These are phyloP conservation scores for Melocanna baccifera DNA, from an alignment of 176 grass and related monocot genomes.

Conservation along the genomic window DNA sequence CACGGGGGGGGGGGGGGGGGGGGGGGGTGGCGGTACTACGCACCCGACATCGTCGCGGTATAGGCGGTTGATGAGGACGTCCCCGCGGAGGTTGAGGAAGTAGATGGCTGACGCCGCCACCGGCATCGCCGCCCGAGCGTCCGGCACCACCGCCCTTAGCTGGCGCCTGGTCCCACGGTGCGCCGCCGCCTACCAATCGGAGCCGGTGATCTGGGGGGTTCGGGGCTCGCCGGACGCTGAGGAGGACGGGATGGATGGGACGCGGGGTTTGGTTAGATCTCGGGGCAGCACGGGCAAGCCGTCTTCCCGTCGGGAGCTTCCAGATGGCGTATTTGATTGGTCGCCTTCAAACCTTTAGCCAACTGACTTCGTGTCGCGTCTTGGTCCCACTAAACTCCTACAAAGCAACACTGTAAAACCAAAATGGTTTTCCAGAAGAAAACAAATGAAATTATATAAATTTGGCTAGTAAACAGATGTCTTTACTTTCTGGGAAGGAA, in stretches of 20 bases:
- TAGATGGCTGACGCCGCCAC: conserved; percentile 92
- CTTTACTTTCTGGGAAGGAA: no score
- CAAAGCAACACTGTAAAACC: neutral
- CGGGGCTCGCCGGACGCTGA: conserved; percentile 35
- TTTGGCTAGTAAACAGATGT: no score
- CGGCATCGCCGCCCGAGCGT: conserved; percentile 58
- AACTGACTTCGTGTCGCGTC: neutral
- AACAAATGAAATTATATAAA: no score
- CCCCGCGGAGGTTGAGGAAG: conserved; percentile 90
- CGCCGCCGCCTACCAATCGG: neutral
- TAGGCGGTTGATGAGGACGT: conserved; percentile 96
- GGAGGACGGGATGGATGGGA: neutral
- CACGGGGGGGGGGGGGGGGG: neutral
- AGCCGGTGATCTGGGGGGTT: neutral
- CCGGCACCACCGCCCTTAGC: conserved; percentile 16
- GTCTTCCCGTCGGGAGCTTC: conserved; percentile 35
- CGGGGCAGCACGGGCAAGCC: conserved; percentile 25
- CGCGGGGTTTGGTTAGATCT: conserved; percentile 43
- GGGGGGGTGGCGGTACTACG: neutral
- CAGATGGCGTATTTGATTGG: conserved; percentile 30
- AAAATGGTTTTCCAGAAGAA: neutral
- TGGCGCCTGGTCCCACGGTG: neutral
- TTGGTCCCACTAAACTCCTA: neutral
- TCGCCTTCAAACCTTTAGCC: neutral
- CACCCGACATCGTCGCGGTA: conserved; percentile 96